These are phyloP conservation scores for Pestalotiopsis sp. DNA, from an alignment of 2,329 filamentous ascomycete genomes.

Conservation along the genomic window DNA sequence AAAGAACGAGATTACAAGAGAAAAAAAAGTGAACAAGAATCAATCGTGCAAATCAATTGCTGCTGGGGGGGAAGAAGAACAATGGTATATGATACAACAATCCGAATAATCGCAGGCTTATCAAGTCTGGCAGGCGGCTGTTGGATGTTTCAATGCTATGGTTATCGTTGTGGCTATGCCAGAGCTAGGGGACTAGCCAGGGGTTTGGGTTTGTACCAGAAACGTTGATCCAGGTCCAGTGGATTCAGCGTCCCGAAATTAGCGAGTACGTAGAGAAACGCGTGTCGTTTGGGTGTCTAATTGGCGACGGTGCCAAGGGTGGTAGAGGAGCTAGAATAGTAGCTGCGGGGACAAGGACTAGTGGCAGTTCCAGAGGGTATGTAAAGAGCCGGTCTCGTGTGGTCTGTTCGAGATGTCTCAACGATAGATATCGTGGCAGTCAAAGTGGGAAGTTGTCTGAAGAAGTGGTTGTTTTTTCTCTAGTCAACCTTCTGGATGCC, in stretches of 20 bases:
- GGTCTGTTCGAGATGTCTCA: background rate
- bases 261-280: constrained; percentile 13
- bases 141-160: constrained; percentile 7
- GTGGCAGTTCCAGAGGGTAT: background rate
- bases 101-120: constrained; percentile 2
- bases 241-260: constrained; percentile 12
- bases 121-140: constrained; percentile 7
- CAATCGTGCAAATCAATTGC: background rate
- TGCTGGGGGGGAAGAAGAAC: background rate
- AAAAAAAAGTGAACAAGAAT: background rate
- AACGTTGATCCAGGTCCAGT: constrained; percentile 17
- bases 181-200: constrained; percentile 16
- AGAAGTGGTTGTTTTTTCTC: background rate
- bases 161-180: constrained; percentile 16
- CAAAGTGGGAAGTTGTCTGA: background rate
- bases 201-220: constrained; percentile 15
- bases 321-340: background rate
- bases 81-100: constrained; percentile 10
- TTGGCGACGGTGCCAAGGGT: background rate
- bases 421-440: background rate
- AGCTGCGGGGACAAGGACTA: background rate
- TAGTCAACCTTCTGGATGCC: background rate
- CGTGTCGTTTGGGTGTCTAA: constrained; percentile 9
- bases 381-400: background rate
- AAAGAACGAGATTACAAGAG: background rate